These are phyloP conservation scores for Paxillus rubicundulus DNA, from an alignment of 768 basidiomycete genomes.

Conservation along the genomic window DNA sequence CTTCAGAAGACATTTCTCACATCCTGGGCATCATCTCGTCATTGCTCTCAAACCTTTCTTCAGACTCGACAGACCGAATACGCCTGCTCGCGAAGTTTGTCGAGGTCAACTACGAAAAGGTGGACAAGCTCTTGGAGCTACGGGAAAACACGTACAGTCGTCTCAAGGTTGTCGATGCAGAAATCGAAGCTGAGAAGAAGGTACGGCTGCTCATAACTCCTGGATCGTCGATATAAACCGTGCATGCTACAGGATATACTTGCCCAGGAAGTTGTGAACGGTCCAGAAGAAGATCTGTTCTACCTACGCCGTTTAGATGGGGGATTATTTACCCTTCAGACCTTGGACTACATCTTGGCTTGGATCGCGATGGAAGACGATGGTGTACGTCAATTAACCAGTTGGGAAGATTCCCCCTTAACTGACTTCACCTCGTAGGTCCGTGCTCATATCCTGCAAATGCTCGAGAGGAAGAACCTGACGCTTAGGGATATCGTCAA, in stretches of 20 bases:
- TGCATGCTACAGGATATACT: slow-evolving; percentile 44
- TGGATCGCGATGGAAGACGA: slow-evolving; percentile 99
- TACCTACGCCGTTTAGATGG: slow-evolving; percentile 87
- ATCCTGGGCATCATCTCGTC: slow-evolving; percentile 87
- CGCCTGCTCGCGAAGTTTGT: slow-evolving; percentile 92
- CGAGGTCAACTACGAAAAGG: slow-evolving; percentile 89
- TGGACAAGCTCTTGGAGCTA: slow-evolving; percentile 88
- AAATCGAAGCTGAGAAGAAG: slow-evolving; percentile 69
- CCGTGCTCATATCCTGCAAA: slow-evolving; percentile 66
- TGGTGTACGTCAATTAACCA: slow-evolving; percentile 57
- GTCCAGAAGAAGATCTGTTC: slow-evolving; percentile 65
- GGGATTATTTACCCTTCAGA: slow-evolving; percentile 87
- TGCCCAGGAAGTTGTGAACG: slow-evolving; percentile 55
- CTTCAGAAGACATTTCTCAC: slow-evolving; percentile 83
- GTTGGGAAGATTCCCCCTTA: not conserved
- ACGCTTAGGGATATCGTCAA: slow-evolving; percentile 67
- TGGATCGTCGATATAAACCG: not conserved
- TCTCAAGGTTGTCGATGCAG: slow-evolving; percentile 58
- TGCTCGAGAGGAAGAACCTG: slow-evolving; percentile 73
- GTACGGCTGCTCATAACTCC: slow-evolving; percentile 32
- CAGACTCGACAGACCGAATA: slow-evolving; percentile 76
- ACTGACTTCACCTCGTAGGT: slow-evolving; percentile 50
- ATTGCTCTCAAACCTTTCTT: slow-evolving; percentile 80
- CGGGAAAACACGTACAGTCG: slow-evolving; percentile 66
- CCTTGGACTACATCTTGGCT: slow-evolving; percentile 88